Evolutionary conservation across 306 rosid genomes (phyloP).

Genomic region (Argentina anserina): DNA sequence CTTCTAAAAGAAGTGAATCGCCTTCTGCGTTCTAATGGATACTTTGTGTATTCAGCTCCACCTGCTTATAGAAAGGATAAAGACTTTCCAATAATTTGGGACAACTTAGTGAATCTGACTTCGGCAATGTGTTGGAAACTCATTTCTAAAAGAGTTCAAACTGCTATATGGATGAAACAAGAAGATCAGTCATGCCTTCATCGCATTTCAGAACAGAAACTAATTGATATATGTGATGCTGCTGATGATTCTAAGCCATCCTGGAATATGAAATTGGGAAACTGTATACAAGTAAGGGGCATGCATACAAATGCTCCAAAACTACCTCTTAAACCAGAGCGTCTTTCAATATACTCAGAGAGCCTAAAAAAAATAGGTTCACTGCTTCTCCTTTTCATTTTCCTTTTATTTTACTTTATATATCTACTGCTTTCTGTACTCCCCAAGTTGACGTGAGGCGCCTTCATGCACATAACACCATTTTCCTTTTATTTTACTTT

Average conservation of each 20-base stretch:
- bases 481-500: no score
- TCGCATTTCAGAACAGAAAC: constrained; percentile 46
- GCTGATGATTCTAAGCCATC: constrained; percentile 61
- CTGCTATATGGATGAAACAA: constrained; percentile 92
- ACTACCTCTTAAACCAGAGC: constrained; percentile 59
- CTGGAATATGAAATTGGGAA: constrained; percentile 66
- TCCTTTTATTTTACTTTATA: background rate
- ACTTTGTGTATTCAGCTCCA: constrained; percentile 89
- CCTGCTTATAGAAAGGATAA: constrained; percentile 82
- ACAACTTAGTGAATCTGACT: constrained; percentile 69
- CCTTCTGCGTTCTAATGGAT: constrained; percentile 71
- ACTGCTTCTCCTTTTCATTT: constrained; percentile 25
- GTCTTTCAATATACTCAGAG: constrained; percentile 60
- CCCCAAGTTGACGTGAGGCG: background rate
- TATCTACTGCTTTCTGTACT: background rate
- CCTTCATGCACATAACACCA: background rate
- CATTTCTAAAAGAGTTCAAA: constrained; percentile 76
- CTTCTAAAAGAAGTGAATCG: constrained; percentile 77
- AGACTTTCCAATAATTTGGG: constrained; percentile 73
- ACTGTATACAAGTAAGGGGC: constrained; percentile 53
- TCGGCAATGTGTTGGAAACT: constrained; percentile 98
- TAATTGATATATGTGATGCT: constrained; percentile 58
- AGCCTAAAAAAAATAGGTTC: constrained; percentile 66
- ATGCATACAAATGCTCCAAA: constrained; percentile 39
- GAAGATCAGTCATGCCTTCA: constrained; percentile 53